phyloP scores from a whole-genome alignment of 2,329 filamentous ascomycete genomes.

The Fusarium secorum region DNA sequence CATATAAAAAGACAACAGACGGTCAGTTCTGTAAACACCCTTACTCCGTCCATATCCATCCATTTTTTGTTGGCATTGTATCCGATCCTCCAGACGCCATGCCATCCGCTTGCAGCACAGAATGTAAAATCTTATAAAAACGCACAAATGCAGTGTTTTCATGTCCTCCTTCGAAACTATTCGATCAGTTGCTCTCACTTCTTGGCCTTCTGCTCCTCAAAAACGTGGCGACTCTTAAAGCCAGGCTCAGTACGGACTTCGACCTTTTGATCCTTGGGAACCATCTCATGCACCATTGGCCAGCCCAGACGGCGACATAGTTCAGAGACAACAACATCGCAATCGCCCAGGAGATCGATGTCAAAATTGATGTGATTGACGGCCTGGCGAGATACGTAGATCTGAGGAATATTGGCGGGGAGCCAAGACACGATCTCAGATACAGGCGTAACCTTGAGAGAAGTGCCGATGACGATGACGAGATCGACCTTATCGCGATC shows the following conservation, averaged over 20 bases:
- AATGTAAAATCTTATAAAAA: neutral
- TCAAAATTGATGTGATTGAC: constrained; percentile 94
- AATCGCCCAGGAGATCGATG: constrained; percentile 94
- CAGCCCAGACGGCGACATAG: constrained; percentile 83
- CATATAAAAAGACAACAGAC: neutral
- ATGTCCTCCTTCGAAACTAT: neutral
- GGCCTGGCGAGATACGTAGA: constrained; percentile 86
- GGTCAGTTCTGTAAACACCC: constrained; percentile 3
- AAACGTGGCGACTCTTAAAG: constrained; percentile 49
- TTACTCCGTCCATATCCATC: constrained; percentile 30
- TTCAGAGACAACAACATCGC: constrained; percentile 88
- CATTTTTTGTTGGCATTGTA: constrained; percentile 22
- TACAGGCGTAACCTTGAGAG: constrained; percentile 93
- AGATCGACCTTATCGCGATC: constrained; percentile 85
- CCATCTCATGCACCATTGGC: constrained; percentile 83
- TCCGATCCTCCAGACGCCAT: constrained; percentile 34
- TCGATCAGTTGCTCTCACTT: neutral
- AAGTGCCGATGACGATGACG: constrained; percentile 95
- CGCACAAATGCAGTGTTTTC: neutral
- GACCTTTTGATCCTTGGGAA: constrained; percentile 71
- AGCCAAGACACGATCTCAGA: constrained; percentile 87
- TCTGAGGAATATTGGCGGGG: constrained; percentile 82
- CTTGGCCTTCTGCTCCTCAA: constrained; percentile 40
- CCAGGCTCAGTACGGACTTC: constrained; percentile 56
- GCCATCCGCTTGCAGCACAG: constrained; percentile 23